Conservation (phyloP, 371 early-diverging fungal genomes). For the Phascolomyces articulosus region DNA sequence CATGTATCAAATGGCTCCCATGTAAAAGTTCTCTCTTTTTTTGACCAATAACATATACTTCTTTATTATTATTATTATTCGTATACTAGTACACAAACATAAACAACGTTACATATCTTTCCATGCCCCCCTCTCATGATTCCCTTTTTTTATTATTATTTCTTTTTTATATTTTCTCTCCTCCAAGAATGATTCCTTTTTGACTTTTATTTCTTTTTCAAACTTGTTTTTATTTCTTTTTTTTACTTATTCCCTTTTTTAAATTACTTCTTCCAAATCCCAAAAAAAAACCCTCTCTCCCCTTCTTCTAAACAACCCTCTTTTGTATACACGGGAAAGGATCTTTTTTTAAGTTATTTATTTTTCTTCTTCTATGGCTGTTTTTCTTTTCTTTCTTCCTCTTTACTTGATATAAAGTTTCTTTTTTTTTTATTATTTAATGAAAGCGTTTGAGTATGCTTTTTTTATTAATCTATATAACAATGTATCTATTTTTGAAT, state of each 20-base stretch:
- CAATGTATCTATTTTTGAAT: neutral
- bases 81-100: too few species aligned
- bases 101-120: slow-evolving; percentile 1
- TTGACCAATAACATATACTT: neutral
- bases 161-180: too few species aligned
- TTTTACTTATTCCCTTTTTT: too few species aligned
- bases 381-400: slow-evolving; percentile 1
- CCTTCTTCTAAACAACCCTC: neutral
- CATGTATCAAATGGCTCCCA: slow-evolving; percentile 52
- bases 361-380: too few species aligned
- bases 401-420: too few species aligned
- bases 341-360: slow-evolving; percentile 5
- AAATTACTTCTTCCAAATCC: slow-evolving; percentile 4
- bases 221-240: slow-evolving; percentile 9
- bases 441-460: slow-evolving; percentile 12
- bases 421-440: neutral
- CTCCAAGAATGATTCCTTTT: too few species aligned
- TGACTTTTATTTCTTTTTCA: neutral
- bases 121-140: neutral
- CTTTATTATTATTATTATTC: slow-evolving; percentile 10
- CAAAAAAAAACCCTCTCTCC: neutral
- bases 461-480: neutral
- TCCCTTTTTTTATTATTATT: slow-evolving; percentile 5
- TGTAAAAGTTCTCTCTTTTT: slow-evolving; percentile 42
- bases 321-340: slow-evolving; percentile 7